phyloP scores from a whole-genome alignment of 2,329 filamentous ascomycete genomes.

The Fusarium sp. region DNA sequence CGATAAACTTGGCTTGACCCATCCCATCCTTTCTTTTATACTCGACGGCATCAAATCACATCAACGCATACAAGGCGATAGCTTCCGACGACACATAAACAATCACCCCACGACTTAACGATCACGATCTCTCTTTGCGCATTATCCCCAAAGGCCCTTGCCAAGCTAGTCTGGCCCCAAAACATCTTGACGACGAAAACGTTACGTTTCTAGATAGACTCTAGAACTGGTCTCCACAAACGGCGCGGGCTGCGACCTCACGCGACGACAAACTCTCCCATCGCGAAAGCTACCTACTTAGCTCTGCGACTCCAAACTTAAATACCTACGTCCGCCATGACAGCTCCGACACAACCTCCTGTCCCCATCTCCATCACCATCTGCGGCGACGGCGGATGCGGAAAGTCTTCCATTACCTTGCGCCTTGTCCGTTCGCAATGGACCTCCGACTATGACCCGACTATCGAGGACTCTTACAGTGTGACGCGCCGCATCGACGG shows the following conservation, averaged over 20 bases:
- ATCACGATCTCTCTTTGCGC: constrained; percentile 1
- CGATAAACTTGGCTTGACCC: constrained; percentile 30
- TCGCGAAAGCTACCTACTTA: background rate
- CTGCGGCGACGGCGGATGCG: constrained; percentile 86
- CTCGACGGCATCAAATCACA: too few species aligned
- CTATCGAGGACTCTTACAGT: constrained; percentile 87
- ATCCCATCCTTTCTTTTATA: background rate
- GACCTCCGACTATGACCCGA: constrained; percentile 86
- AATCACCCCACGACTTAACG: constrained; percentile 25
- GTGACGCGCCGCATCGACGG: constrained; percentile 85
- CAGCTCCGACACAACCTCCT: constrained; percentile 48
- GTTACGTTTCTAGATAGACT: constrained; percentile 22
- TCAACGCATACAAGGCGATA: background rate
- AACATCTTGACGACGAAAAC: constrained; percentile 15
- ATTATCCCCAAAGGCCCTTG: background rate
- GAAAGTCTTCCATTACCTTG: constrained; percentile 87
- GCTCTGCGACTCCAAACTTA: background rate
- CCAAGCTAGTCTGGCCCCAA: background rate
- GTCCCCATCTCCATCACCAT: constrained; percentile 81
- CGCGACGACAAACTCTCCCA: constrained; percentile 14
- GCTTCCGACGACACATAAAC: constrained; percentile 27
- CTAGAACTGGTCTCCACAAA: constrained; percentile 31
- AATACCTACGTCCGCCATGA: constrained; percentile 25
- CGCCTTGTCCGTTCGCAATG: constrained; percentile 85
- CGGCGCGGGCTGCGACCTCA: constrained; percentile 24